Evolutionary conservation across 257 asterid species (phyloP).

Genomic region (Penstemon barbatus): DNA sequence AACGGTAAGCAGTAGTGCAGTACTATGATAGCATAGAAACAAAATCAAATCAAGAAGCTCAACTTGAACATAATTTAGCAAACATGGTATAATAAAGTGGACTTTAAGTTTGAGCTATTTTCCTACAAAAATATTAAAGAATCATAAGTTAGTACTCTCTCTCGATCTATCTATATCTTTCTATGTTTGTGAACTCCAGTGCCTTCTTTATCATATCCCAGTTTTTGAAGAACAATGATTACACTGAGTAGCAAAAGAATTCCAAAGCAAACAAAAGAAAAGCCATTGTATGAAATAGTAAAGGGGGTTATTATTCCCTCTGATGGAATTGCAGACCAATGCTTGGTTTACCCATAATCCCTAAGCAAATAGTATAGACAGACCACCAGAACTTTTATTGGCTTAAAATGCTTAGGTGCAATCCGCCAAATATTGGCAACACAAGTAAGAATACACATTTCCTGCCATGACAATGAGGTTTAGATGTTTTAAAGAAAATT

Average conservation of each 20-base stretch:
- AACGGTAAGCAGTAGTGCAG: background rate
- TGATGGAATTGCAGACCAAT: no score
- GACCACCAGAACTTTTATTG: constrained; percentile 4
- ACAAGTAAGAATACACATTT: constrained; percentile 3
- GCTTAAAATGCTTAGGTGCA: constrained; percentile 5
- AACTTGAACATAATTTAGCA: constrained; percentile 19
- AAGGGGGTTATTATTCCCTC: no score
- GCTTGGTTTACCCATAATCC: background rate
- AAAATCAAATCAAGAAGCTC: constrained; percentile 18
- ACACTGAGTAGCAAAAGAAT: no score
- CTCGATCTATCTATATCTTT: no score
- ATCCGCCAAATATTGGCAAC: constrained; percentile 2
- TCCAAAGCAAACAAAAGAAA: no score
- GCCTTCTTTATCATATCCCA: no score
- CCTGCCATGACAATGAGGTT: constrained; percentile 1
- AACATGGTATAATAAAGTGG: constrained; percentile 6
- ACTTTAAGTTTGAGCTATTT: background rate
- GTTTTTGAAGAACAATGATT: no score
- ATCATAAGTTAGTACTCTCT: background rate
- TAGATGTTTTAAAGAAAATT: background rate
- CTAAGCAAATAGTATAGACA: constrained; percentile 11
- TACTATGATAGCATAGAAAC: constrained; percentile 2
- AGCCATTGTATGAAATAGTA: no score
- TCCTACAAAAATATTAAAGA: constrained; percentile 3
- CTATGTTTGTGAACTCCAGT: no score